These are phyloP conservation scores for Wickerhamomyces sp. DNA, from an alignment of 1,139 yeast species.

Conservation along the genomic window DNA sequence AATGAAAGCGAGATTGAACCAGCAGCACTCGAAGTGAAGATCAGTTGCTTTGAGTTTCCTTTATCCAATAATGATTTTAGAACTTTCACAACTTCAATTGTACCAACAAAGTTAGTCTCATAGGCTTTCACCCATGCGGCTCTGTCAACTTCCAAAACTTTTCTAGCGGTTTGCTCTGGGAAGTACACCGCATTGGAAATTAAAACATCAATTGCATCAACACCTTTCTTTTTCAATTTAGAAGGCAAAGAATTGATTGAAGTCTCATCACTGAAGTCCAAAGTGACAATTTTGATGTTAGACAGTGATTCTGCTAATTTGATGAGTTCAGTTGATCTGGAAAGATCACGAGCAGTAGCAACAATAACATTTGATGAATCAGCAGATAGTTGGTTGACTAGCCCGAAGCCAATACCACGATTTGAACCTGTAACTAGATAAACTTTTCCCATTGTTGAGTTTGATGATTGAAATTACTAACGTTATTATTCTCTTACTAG, in stretches of 20 bases:
- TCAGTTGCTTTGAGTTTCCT: conserved; percentile 14
- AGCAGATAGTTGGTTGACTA: conserved; percentile 4
- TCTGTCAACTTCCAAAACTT: background rate
- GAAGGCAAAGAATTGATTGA: conserved; percentile 5
- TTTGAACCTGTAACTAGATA: conserved; percentile 17
- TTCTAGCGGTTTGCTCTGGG: background rate
- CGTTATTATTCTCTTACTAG: no score
- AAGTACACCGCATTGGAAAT: conserved; percentile 7
- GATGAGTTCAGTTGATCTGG: conserved; percentile 4
- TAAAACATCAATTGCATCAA: conserved; percentile 12
- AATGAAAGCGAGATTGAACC: conserved; percentile 20
- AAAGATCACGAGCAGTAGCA: conserved; percentile 9
- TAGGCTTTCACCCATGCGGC: background rate
- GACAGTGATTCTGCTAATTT: conserved; percentile 1
- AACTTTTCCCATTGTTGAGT: conserved; percentile 1
- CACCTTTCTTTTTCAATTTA: conserved; percentile 2
- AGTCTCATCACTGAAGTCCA: conserved; percentile 8
- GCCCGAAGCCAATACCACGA: conserved; percentile 14
- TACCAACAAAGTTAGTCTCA: conserved; percentile 23
- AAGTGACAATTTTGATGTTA: conserved; percentile 7
- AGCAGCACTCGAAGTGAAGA: conserved; percentile 22
- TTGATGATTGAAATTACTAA: background rate
- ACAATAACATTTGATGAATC: conserved; percentile 5
- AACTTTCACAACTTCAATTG: conserved; percentile 19
- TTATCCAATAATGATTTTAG: conserved; percentile 18